These are phyloP conservation scores for Nakazawaea ishiwadae DNA, from an alignment of 805 yeast species.

Conservation along the genomic window DNA sequence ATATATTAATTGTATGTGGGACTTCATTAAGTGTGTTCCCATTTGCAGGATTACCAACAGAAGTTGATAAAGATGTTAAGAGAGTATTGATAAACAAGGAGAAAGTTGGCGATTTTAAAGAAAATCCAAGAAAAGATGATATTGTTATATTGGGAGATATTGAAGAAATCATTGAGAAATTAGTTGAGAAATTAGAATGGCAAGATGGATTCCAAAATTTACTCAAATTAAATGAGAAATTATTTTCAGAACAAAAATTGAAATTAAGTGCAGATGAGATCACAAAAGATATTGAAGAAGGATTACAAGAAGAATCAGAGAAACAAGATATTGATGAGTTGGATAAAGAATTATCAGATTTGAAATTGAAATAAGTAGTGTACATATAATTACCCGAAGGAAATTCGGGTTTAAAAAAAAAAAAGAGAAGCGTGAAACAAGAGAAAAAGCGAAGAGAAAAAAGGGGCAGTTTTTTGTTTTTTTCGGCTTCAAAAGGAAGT, in stretches of 20 bases:
- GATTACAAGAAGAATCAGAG: slow-evolving; percentile 19
- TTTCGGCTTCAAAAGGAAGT: too few relatives aligned
- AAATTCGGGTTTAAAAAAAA: too few relatives aligned
- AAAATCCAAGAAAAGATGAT: slow-evolving; percentile 54
- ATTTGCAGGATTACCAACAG: slow-evolving; percentile 78
- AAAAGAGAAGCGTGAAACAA: too few relatives aligned
- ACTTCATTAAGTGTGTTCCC: slow-evolving; percentile 89
- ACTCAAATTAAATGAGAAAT: slow-evolving; percentile 22
- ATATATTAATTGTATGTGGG: slow-evolving; percentile 84
- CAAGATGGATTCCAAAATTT: slow-evolving; percentile 42
- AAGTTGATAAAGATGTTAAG: slow-evolving; percentile 40
- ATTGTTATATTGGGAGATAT: slow-evolving; percentile 56
- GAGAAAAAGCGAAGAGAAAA: too few relatives aligned
- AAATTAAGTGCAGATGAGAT: slow-evolving; percentile 12
- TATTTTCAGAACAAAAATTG: slow-evolving; percentile 12
- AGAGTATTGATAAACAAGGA: slow-evolving; percentile 76
- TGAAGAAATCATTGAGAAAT: slow-evolving; percentile 53
- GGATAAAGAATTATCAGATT: slow-evolving; percentile 6
- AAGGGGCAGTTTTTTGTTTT: too few relatives aligned
- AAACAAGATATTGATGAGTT: slow-evolving; percentile 20
- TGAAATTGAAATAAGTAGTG: not conserved
- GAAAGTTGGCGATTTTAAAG: slow-evolving; percentile 65
- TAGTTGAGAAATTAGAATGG: slow-evolving; percentile 66
- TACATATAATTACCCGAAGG: too few relatives aligned
- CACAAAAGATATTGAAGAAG: slow-evolving; percentile 11